Conservation (phyloP, 1,284 basidiomycete genomes). For the Leccinum ponderosum region DNA sequence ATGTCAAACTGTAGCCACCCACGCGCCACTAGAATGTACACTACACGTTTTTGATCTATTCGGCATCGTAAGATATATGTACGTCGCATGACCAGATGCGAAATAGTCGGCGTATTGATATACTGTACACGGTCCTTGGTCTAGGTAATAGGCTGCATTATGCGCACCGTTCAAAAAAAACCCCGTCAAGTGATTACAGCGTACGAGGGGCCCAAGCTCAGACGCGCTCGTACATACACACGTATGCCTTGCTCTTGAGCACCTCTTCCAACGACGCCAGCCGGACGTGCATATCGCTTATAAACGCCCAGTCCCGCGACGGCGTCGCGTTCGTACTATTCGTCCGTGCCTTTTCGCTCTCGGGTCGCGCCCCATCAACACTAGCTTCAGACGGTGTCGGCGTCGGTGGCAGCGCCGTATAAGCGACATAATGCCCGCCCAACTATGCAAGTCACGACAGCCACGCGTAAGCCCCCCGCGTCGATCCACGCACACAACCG, state of each 20-base stretch:
- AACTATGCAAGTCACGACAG: slow-evolving; percentile 43
- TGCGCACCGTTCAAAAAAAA: not conserved
- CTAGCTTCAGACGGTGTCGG: slow-evolving; percentile 9
- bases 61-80: not conserved
- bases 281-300: slow-evolving; percentile 82
- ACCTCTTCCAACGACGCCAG: slow-evolving; percentile 85
- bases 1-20: slow-evolving; percentile 32
- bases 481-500: not conserved
- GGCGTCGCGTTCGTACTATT: slow-evolving; percentile 7
- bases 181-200: not conserved
- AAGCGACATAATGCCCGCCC: slow-evolving; percentile 85
- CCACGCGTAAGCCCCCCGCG: slow-evolving; percentile 5
- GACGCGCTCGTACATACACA: slow-evolving; percentile 85
- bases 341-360: slow-evolving; percentile 13
- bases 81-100: not conserved
- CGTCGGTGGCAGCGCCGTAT: slow-evolving; percentile 60
- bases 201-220: slow-evolving; percentile 19
- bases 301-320: slow-evolving; percentile 84
- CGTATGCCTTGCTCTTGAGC: slow-evolving; percentile 86
- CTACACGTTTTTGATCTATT: not conserved
- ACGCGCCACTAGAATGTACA: not conserved
- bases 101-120: not conserved
- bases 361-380: not conserved
- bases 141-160: not conserved
- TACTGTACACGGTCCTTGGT: slow-evolving; percentile 2